Evolutionary conservation across 257 asterid genomes (phyloP).

Genomic region (Ajuga chamaepitys): DNA sequence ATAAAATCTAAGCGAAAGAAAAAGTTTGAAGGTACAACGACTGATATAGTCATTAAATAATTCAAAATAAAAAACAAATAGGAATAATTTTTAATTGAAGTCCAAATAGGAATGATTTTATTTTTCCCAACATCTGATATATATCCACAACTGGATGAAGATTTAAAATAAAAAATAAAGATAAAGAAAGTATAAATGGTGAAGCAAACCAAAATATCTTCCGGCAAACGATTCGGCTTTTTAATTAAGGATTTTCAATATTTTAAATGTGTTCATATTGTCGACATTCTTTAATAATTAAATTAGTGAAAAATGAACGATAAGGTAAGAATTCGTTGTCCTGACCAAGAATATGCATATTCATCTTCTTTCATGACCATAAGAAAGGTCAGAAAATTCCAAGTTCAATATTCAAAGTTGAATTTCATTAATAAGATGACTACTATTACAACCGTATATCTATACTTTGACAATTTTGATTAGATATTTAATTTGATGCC

Average conservation of each 20-base stretch:
- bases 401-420: background rate
- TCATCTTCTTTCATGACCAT: background rate
- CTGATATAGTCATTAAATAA: no score
- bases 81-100: background rate
- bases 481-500: background rate
- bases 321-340: background rate
- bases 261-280: background rate
- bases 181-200: background rate
- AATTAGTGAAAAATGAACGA: background rate
- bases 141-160: background rate
- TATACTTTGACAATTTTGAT: background rate
- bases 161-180: background rate
- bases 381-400: conserved; percentile 2
- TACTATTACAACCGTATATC: background rate
- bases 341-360: conserved; percentile 10
- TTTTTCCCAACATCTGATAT: background rate
- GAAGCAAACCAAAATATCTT: background rate
- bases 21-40: no score
- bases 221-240: background rate
- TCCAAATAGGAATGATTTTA: background rate
- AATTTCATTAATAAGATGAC: background rate
- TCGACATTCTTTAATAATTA: background rate
- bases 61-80: no score
- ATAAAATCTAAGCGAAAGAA: no score
- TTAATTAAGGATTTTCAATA: conserved; percentile 6